phyloP scores from a whole-genome alignment of 305 asterid species.

The Solanum hybrid region DNA sequence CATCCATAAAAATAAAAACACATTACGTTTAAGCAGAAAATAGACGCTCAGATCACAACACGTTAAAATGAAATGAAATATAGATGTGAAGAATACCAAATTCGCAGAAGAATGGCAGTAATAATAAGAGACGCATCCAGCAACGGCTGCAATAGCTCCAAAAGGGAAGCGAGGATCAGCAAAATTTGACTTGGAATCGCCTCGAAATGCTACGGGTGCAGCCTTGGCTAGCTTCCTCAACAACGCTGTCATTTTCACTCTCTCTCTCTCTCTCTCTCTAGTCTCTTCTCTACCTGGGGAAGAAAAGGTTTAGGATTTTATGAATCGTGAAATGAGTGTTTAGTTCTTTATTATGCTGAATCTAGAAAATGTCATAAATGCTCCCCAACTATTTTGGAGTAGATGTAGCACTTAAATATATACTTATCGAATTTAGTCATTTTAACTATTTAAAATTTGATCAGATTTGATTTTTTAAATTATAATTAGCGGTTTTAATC shows the following conservation, averaged over 20 bases:
- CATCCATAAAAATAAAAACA: neutral
- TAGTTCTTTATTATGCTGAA: neutral
- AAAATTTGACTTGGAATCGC: conserved; percentile 25
- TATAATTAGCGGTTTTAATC: too few species aligned
- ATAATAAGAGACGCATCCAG: conserved; percentile 66
- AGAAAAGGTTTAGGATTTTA: neutral
- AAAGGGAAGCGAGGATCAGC: conserved; percentile 37
- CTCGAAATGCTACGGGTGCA: conserved; percentile 31
- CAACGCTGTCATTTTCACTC: conserved; percentile 35
- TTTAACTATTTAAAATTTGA: too few species aligned
- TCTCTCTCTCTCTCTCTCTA: neutral
- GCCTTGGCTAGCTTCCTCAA: conserved; percentile 44
- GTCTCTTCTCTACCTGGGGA: neutral
- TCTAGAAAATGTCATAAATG: neutral
- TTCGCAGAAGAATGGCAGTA: conserved; percentile 40
- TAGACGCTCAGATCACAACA: neutral
- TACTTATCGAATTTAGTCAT: too few species aligned
- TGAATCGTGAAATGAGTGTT: neutral
- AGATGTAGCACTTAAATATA: neutral
- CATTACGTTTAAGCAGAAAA: neutral
- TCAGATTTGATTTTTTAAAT: too few species aligned
- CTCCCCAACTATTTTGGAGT: neutral
- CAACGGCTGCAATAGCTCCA: conserved; percentile 71
- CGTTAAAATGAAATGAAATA: neutral
- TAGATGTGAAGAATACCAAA: conserved; percentile 38